A percentile compares a stretch with the other conserved stretches of the same genome.
phyloP scores from a whole-genome alignment of 805 yeast species.

The Candida oleophila region DNA sequence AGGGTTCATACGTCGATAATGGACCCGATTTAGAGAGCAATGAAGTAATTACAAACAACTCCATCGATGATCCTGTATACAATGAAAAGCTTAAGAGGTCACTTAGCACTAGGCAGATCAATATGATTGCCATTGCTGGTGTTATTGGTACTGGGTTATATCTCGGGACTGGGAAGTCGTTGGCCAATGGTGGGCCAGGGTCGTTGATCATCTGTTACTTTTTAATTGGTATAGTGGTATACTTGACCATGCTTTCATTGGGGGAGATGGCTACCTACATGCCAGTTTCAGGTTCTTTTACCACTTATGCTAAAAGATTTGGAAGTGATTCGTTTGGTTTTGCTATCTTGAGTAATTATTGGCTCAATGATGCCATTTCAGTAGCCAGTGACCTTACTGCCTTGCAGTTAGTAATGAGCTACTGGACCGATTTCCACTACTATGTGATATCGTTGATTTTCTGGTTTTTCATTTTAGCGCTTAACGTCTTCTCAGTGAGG shows the following conservation, averaged over 20 bases:
- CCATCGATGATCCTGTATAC: background rate
- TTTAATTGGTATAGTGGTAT: slow-evolving; percentile 44
- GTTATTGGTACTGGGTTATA: slow-evolving; percentile 36
- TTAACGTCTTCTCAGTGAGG: slow-evolving; percentile 38
- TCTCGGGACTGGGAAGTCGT: slow-evolving; percentile 30
- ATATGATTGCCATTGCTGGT: slow-evolving; percentile 38
- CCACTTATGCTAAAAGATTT: slow-evolving; percentile 48
- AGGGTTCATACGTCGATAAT: background rate
- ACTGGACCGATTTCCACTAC: slow-evolving; percentile 50
- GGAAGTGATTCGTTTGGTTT: slow-evolving; percentile 53
- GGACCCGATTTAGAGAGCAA: background rate
- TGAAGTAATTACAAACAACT: too few relatives aligned
- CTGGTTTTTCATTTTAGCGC: slow-evolving; percentile 49
- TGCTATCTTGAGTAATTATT: slow-evolving; percentile 49
- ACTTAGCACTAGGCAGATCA: slow-evolving; percentile 24
- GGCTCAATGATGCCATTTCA: slow-evolving; percentile 51
- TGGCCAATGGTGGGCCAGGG: slow-evolving; percentile 33
- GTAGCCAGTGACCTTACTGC: slow-evolving; percentile 51
- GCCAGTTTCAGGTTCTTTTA: slow-evolving; percentile 57
- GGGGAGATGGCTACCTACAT: slow-evolving; percentile 57
- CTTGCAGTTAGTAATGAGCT: slow-evolving; percentile 42
- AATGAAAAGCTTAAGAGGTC: slow-evolving; percentile 21
- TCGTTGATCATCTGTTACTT: slow-evolving; percentile 32
- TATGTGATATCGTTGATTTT: slow-evolving; percentile 54
- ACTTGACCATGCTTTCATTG: slow-evolving; percentile 50